phyloP scores from a whole-genome alignment of 1,139 yeast genomes.

The Yamadazyma sp. region DNA sequence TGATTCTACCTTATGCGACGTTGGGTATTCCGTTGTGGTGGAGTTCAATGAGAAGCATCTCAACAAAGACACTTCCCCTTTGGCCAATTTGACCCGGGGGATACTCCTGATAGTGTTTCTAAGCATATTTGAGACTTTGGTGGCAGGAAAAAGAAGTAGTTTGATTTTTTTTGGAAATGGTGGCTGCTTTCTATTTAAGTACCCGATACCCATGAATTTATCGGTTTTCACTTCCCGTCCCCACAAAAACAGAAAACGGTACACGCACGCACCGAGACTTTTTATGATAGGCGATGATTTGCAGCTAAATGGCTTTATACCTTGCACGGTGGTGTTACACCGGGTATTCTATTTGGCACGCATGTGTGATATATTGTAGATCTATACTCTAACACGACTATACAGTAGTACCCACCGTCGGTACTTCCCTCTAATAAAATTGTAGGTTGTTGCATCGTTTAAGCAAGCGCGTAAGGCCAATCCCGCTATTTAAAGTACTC shows the following conservation, averaged over 20 bases:
- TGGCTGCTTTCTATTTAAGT: background rate
- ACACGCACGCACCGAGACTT: background rate
- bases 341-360: too few relatives aligned
- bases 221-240: slow-evolving; percentile 15
- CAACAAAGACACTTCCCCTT: background rate
- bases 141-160: background rate
- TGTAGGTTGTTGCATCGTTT: too few relatives aligned
- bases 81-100: background rate
- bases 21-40: slow-evolving; percentile 42
- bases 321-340: too few relatives aligned
- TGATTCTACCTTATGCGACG: slow-evolving; percentile 48
- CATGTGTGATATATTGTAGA: background rate
- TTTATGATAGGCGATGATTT: too few relatives aligned
- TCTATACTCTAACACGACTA: slow-evolving; percentile 1
- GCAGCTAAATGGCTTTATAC: too few relatives aligned
- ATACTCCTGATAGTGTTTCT: slow-evolving; percentile 1
- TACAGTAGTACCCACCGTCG: too few relatives aligned
- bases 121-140: slow-evolving; percentile 4
- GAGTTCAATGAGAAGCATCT: slow-evolving; percentile 19
- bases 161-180: background rate
- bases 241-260: slow-evolving; percentile 6
- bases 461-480: background rate
- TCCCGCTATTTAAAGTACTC: background rate
- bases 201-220: slow-evolving; percentile 1
- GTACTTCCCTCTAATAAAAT: too few relatives aligned